Evolutionary conservation across 163 green algal genomes (phyloP).

Genomic region (Volvox carteri): DNA sequence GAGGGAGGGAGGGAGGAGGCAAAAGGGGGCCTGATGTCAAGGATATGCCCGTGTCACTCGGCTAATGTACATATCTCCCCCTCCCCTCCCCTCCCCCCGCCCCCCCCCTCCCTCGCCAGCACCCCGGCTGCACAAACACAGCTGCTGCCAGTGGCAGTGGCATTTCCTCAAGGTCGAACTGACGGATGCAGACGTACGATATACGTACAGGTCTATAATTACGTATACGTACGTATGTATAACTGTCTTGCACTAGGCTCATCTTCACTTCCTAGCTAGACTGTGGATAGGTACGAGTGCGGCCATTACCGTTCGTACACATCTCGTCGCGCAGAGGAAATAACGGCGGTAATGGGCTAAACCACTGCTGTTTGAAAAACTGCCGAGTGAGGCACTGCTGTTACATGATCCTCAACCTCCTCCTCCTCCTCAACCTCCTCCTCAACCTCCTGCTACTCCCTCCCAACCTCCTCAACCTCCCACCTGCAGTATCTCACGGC

Average conservation of each 20-base stretch:
- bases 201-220: not conserved
- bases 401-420: not conserved
- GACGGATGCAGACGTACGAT: not conserved
- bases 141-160: not conserved
- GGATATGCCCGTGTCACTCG: not conserved
- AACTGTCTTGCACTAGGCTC: too few relatives aligned
- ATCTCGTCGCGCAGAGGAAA: not conserved
- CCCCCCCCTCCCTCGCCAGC: not conserved
- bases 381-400: not conserved
- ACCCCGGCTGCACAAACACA: not conserved
- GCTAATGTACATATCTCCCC: too few relatives aligned
- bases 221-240: not conserved
- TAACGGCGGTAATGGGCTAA: not conserved
- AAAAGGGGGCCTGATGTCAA: not conserved
- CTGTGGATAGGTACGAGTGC: not conserved
- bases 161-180: not conserved
- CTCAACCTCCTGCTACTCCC: too few relatives aligned
- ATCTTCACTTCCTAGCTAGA: too few relatives aligned
- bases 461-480: not conserved
- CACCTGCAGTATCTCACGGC: slow-evolving; percentile 1
- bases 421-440: not conserved
- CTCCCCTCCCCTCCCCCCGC: not conserved
- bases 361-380: not conserved
- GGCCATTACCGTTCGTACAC: not conserved
- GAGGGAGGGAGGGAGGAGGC: not conserved